phyloP scores from a whole-genome alignment of 495 filamentous ascomycete genomes.

The Penicillium canescens region DNA sequence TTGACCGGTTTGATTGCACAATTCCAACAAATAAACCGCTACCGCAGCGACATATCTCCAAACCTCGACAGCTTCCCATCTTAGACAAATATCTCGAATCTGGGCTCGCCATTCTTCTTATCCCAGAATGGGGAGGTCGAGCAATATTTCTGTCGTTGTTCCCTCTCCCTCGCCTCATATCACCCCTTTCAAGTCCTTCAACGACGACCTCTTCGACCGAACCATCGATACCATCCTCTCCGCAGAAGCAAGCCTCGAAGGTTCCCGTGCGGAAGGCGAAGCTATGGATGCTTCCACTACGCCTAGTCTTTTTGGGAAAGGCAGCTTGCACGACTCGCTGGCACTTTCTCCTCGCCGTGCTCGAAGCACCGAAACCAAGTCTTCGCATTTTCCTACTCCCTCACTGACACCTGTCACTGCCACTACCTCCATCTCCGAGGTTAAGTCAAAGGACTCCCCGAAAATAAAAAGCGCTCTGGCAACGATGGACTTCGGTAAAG shows the following conservation, averaged over 20 bases:
- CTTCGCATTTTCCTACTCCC: not conserved
- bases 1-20: not conserved
- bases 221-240: constrained; percentile 27
- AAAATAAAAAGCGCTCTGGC: not conserved
- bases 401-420: not conserved
- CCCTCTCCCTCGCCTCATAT: constrained; percentile 21
- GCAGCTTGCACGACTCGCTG: not conserved
- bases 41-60: not conserved
- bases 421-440: not conserved
- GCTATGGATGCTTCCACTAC: not conserved
- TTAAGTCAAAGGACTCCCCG: not conserved
- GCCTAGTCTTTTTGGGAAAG: not conserved
- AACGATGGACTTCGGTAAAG: not conserved
- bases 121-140: constrained; percentile 1
- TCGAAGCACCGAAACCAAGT: not conserved
- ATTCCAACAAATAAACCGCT: not conserved
- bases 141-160: constrained; percentile 19
- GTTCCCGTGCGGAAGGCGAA: constrained; percentile 8
- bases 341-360: not conserved
- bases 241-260: constrained; percentile 26
- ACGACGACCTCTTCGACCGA: constrained; percentile 12
- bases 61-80: not conserved
- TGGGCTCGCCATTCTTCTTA: not conserved
- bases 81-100: not conserved
- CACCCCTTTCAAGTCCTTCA: constrained; percentile 19